phyloP scores from a whole-genome alignment of 1,284 basidiomycete species.

The Ceratobasidium sp. region DNA sequence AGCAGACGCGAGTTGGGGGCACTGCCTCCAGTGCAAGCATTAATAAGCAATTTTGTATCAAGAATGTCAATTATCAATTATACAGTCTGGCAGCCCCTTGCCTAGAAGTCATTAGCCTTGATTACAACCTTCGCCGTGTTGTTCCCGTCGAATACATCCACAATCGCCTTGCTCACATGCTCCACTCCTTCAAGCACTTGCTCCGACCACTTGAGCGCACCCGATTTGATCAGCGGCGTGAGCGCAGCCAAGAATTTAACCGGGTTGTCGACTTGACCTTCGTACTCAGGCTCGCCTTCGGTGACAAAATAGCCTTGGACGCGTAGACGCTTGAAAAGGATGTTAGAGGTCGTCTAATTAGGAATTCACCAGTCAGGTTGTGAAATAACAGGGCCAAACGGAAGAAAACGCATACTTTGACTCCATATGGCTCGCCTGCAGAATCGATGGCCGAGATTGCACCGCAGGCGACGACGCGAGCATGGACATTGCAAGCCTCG shows the following conservation, averaged over 20 bases:
- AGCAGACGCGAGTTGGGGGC: not conserved
- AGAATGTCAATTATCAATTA: not conserved
- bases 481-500: slow-evolving; percentile 50
- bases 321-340: slow-evolving; percentile 50
- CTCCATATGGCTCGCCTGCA: slow-evolving; percentile 46
- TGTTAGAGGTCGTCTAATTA: slow-evolving; percentile 49
- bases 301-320: slow-evolving; percentile 53
- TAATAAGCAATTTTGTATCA: not conserved
- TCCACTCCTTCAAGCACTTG: slow-evolving; percentile 45
- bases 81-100: not conserved
- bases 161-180: slow-evolving; percentile 16
- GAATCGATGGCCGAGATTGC: slow-evolving; percentile 52
- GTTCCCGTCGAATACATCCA: not conserved
- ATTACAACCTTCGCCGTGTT: slow-evolving; percentile 42
- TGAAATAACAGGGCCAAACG: not conserved
- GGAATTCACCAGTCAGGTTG: not conserved
- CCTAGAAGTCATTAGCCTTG: not conserved
- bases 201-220: slow-evolving; percentile 45
- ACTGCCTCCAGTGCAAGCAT: not conserved
- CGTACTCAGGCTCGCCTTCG: slow-evolving; percentile 48
- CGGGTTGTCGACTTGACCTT: slow-evolving; percentile 15
- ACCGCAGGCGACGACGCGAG: slow-evolving; percentile 51
- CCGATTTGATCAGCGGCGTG: slow-evolving; percentile 43
- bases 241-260: slow-evolving; percentile 44
- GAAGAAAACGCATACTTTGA: slow-evolving; percentile 44